Evolutionary conservation across 208 protist species (phyloP), one percentile per base, ranked within the genome.

Genomic region (Crithidia sp.): DNA sequence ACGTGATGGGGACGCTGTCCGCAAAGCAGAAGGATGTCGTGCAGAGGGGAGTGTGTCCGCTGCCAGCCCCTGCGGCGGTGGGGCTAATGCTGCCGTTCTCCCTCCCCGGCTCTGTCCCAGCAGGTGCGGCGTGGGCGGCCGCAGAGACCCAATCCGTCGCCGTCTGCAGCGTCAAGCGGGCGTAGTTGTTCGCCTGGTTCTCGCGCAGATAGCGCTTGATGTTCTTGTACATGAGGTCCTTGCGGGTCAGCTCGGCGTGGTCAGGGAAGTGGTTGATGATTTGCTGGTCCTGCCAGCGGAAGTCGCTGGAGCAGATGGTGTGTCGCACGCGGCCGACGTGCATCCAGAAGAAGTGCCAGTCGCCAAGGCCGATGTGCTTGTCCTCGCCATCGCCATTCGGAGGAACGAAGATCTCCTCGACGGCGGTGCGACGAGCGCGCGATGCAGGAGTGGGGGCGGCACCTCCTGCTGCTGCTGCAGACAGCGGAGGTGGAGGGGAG

Each of bases 221-320:
- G 84, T 99, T 99, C 75, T 98, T 98, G 67, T 98, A 97, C 92
- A 99, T 98, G 60, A 98, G 78, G 76, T 99, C 98, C 73, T 99
- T 99, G 8, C 97, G 79, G 10, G 98, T 99, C 39, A 99, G 84
- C 83, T 99, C 97, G 60, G 94, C 96, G 82, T 99, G 97, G 74
- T 98, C 98, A n/a, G 98, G 98, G 67, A 98, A 99, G 87, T 99
- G 98, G 81, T 99, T 99, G 73, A 99, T 91, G 67, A 97, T 91
- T 67, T 98, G 95, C 8, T 81, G 71, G 43, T 98, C 94, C 37
- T 85, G 77, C 47, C 96, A 85, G 52, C 92, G 79, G 61, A 91
- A 92, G 40, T 91, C 83, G 39, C 81, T 77, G 14, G 84, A 81
- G 50, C 77, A 81, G 70, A 98, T 91, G 19, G 96, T 72, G 57